A percentile compares a stretch with the other conserved stretches of the same genome.
Evolutionary conservation across 495 filamentous ascomycete genomes (phyloP).

Genomic region (Mytilinidion resinicola): DNA sequence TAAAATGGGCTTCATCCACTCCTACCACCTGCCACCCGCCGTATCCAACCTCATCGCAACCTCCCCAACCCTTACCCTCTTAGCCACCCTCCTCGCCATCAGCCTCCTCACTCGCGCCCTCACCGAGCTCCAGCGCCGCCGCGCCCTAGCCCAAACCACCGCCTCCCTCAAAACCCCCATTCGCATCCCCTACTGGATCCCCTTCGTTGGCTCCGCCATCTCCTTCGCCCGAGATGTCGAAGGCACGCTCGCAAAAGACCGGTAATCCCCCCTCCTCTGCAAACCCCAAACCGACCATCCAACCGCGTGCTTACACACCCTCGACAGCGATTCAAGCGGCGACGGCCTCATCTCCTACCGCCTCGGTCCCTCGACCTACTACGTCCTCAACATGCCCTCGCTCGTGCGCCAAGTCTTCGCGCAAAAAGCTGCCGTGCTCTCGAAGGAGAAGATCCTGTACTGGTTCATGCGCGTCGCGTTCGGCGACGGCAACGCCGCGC

Average conservation of each 20-base stretch:
- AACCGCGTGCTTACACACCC: background rate
- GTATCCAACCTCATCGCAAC: background rate
- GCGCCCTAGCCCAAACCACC: background rate
- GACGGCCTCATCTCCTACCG: conserved; percentile 17
- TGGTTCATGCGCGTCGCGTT: conserved; percentile 14
- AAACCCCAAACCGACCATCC: background rate
- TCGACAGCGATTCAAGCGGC: conserved; percentile 4
- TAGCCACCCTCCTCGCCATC: background rate
- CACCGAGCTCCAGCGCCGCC: background rate
- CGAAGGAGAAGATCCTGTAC: conserved; percentile 12
- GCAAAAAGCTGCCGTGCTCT: conserved; percentile 3
- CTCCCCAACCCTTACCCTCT: background rate
- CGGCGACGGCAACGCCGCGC: conserved; percentile 4
- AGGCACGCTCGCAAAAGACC: conserved; percentile 7
- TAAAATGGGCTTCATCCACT: conserved; percentile 9
- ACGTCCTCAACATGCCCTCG: conserved; percentile 17
- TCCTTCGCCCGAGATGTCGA: conserved; percentile 15
- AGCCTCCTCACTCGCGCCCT: conserved; percentile 9
- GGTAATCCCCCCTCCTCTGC: conserved; percentile 1
- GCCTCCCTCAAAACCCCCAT: conserved; percentile 2
- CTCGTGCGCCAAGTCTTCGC: conserved; percentile 15
- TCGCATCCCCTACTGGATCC: conserved; percentile 11
- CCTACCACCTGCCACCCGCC: background rate
- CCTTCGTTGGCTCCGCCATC: conserved; percentile 10
- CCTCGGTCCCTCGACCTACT: conserved; percentile 10